Conservation (phyloP, 768 basidiomycete species). For the Lactarius trivialis region DNA sequence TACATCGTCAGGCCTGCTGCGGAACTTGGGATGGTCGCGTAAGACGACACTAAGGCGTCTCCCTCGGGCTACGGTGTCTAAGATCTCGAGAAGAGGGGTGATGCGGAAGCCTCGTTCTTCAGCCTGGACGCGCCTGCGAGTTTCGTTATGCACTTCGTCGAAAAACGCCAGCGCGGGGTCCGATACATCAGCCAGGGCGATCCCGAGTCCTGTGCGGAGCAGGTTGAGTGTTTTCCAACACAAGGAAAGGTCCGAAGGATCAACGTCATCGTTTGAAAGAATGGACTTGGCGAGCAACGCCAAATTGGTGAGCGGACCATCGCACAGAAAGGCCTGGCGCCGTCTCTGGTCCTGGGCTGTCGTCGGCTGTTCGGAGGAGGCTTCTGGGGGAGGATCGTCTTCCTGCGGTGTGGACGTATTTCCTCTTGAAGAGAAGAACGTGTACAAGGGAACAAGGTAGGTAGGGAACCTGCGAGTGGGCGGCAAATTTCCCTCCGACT, state of each 20-base stretch:
- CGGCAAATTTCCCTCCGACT: not conserved
- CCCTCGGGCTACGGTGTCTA: not conserved
- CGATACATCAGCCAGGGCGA: not conserved
- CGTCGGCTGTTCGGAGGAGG: not conserved
- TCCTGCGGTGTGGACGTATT: not conserved
- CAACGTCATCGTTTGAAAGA: not conserved
- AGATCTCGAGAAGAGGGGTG: not conserved
- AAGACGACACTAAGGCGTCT: not conserved
- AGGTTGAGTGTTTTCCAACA: slow-evolving; percentile 12
- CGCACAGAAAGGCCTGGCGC: not conserved
- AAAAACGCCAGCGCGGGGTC: not conserved
- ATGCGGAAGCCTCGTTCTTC: slow-evolving; percentile 4
- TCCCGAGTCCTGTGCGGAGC: slow-evolving; percentile 2
- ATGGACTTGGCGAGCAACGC: not conserved
- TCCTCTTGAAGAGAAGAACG: not conserved
- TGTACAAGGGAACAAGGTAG: slow-evolving; percentile 2
- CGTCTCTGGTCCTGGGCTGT: not conserved
- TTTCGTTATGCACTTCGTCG: not conserved
- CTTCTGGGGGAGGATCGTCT: not conserved
- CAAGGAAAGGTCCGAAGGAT: not conserved
- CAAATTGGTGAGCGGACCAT: slow-evolving; percentile 10
- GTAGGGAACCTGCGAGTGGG: not conserved
- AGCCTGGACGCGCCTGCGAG: not conserved
- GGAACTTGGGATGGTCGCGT: not conserved
- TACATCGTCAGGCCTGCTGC: not conserved